Conservation (phyloP, 2,329 filamentous ascomycete species). For the Botrytis fragariae region DNA sequence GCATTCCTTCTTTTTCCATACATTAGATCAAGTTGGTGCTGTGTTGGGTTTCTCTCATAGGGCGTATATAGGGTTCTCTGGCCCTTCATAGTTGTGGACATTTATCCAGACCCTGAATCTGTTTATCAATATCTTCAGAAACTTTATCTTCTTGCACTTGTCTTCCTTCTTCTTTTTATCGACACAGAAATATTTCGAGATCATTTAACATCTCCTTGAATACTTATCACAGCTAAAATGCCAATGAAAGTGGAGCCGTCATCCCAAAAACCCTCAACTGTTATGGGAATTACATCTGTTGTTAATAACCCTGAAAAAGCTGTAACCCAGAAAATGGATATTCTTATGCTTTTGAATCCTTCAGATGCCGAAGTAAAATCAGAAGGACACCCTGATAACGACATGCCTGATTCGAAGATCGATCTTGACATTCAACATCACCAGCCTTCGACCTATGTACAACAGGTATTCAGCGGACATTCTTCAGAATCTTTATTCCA, state of each 20-base stretch:
- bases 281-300: slow-evolving; percentile 13
- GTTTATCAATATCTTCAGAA: background rate
- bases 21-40: slow-evolving; percentile 7
- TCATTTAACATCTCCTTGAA: background rate
- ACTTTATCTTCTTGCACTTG: background rate
- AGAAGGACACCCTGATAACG: background rate
- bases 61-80: slow-evolving; percentile 4
- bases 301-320: background rate
- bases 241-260: background rate
- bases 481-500: background rate
- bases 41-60: slow-evolving; percentile 10
- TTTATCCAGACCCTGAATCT: background rate
- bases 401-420: background rate
- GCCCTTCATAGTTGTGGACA: background rate
- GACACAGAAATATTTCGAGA: background rate
- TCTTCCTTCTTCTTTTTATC: background rate
- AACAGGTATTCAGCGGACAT: background rate
- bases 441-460: slow-evolving; percentile 4
- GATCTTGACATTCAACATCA: background rate
- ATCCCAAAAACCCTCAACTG: slow-evolving; percentile 1
- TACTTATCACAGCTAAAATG: background rate
- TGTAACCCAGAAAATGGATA: slow-evolving; percentile 3
- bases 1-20: slow-evolving; percentile 9
- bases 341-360: slow-evolving; percentile 11
- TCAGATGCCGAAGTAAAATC: background rate